Evolutionary conservation across 176 grass and related monocot genomes (phyloP), one percentile per base, ranked within the genome.

Genomic region (Panicum miliaceum): DNA sequence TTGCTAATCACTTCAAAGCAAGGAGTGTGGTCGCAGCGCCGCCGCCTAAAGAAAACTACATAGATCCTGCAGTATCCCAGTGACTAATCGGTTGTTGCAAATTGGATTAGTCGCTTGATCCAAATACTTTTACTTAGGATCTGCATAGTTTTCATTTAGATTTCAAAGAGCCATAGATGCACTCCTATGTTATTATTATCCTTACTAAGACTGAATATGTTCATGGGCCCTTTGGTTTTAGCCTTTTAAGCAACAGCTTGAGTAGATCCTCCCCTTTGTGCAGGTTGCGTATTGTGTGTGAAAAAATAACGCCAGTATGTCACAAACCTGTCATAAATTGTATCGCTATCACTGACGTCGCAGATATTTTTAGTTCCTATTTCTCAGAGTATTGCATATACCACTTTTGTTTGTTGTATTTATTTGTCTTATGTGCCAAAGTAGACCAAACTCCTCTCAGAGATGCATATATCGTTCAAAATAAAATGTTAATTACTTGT

Each of bases 81-180:
- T 7, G 50, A 36, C 82, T 68, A 22, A 45, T 47, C 1, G 14
- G 0, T 43, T 68, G 61, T 12, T 48, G 14, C 15, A 32, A 27
- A 18, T 3, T 51, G 1, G 10, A 78, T 56, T 8, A 27, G 45
- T 48, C 25, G n/a, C 38, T 58, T 41, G 72, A 77, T 67, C 60
- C 68, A 50, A 74, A 50, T 53, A n/a, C 18, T 25, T n/a, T 72
- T 48, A 83, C 81, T 77, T 74, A 19, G 88, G 88, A 86, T 90
- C 73, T 90, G 67, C 74, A 16, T 90, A 90, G 84, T 90, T 90
- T 83, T 90, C 74, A 48, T 71, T 73, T 90, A 86, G 82, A 42
- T 36, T 32, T 13, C 57, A 67, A 46, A 73, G 19, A 41, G 4
- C n/a, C 18, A 46, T 51, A n/a, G 27, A 27, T 29, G 15, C 26